Base-by-base conservation (phyloP, 2,329 filamentous ascomycete species). In the Setomelanomma holmii region DNA sequence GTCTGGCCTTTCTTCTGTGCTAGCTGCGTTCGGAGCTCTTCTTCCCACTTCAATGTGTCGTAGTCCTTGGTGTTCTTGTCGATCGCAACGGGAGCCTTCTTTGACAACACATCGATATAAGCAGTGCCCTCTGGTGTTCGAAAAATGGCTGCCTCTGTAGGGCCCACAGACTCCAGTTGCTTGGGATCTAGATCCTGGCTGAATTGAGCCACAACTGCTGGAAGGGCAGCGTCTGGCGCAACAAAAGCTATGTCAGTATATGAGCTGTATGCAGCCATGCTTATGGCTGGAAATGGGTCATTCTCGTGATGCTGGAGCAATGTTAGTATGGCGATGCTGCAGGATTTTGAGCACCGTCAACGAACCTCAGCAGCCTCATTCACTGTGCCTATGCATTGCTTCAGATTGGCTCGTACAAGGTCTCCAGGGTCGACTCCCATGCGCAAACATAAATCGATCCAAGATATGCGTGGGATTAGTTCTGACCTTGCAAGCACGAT, bases 41-140 rank as follows among this genome's bases (percentile, higher is more conserved):
- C 89, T 75, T 99, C 95, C 95, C 96, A 99, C 75, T 96, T 97
- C 35, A 97, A 76, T 1, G 91, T 96, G 64, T 99, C 91, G 66
- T 97, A 96, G 71, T 98, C 95, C 73, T 96, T 97, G 42, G 86
- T 88, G 66, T 91, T 96, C 77, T 96, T 98, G 76, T 92, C 89
- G 3, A 91, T 86, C 2, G 89, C 78, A 33, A 85, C 85, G 52
- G 86, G 85, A 1, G 86, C 80, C 71, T 96, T 96, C 70, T 91
- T 93, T 27, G 89, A 90, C 5, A 99, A 82, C 0, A 98, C 90
- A 75, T 99, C 95, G 17, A 99, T 83, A 64, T 96, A 98, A 12
- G 88, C 84, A 1, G 89, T 93, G 1, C 92, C 93, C 72, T 96
- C 91, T 1, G 92, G 89, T 0, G 93, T 96, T 39, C 91, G 87